Percentiles rank a stretch among this genome's conserved stretches.
These are phyloP conservation scores for Psophocarpus tetragonolobus DNA, from an alignment of 306 rosid genomes.

Conservation along the genomic window DNA sequence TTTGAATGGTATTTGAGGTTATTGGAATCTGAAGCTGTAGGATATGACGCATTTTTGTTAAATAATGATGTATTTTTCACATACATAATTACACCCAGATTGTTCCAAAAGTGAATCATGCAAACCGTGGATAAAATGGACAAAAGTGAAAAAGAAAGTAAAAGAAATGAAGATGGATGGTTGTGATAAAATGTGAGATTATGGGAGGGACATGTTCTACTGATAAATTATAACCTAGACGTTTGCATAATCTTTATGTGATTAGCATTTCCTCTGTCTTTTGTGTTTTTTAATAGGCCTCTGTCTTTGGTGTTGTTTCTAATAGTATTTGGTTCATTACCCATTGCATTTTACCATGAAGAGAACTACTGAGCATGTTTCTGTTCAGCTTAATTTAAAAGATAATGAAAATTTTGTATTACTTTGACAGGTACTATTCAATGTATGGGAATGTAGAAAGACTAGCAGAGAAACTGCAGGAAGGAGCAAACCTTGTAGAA, in stretches of 20 bases:
- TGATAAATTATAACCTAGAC: too few species aligned
- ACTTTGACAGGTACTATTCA: constrained; percentile 63
- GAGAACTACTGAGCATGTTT: too few species aligned
- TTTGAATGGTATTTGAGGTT: not conserved
- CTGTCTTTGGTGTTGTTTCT: not conserved
- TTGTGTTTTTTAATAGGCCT: too few species aligned
- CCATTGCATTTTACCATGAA: too few species aligned
- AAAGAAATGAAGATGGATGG: too few species aligned
- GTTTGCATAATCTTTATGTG: not conserved
- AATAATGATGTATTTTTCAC: not conserved
- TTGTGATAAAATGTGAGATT: too few species aligned
- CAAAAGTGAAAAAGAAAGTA: not conserved
- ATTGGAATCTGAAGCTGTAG: not conserved
- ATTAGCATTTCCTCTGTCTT: not conserved
- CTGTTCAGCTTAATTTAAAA: not conserved
- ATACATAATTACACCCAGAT: not conserved
- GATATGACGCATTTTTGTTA: not conserved
- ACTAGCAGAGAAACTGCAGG: constrained; percentile 63
- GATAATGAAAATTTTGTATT: not conserved
- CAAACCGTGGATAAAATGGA: not conserved
- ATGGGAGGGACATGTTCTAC: too few species aligned
- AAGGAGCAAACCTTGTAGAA: constrained; percentile 69
- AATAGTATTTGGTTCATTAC: too few species aligned
- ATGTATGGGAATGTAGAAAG: constrained; percentile 74
- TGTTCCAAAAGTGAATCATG: not conserved